phyloP scores from a whole-genome alignment of 176 grass and related monocot species.

The Rhipidocladum racemiflorum region DNA sequence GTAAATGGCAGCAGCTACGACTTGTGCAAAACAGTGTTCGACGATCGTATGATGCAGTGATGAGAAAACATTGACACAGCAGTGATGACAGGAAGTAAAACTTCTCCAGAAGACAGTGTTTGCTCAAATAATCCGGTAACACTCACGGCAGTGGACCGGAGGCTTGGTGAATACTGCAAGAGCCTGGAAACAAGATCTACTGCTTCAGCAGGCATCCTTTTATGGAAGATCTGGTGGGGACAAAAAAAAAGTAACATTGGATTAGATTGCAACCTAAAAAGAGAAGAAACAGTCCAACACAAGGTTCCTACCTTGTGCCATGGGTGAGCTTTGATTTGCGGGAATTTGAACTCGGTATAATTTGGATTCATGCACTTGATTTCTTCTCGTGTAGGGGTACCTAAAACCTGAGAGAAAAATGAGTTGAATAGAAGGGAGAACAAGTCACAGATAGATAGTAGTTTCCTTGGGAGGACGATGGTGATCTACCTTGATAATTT shows the following conservation, averaged over 20 bases:
- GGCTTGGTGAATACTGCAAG: slow-evolving; percentile 84
- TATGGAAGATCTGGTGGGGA: slow-evolving; percentile 70
- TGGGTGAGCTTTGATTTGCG: slow-evolving; percentile 91
- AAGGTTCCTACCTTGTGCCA: slow-evolving; percentile 79
- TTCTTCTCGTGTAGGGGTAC: slow-evolving; percentile 97
- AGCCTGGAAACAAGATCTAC: slow-evolving; percentile 94
- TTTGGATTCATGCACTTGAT: slow-evolving; percentile 98
- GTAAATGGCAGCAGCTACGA: neutral
- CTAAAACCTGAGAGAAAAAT: slow-evolving; percentile 49
- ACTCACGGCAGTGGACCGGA: slow-evolving; percentile 82
- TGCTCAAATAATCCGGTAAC: slow-evolving; percentile 10
- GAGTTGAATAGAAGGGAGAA: slow-evolving; percentile 20
- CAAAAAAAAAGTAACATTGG: slow-evolving; percentile 15
- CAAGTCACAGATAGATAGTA: neutral
- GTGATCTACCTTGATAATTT: slow-evolving; percentile 85
- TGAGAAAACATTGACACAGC: neutral
- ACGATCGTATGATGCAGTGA: neutral
- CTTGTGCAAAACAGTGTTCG: neutral
- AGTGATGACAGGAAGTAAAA: neutral
- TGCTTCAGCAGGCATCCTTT: slow-evolving; percentile 91
- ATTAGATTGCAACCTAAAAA: slow-evolving; percentile 31
- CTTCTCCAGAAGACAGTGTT: neutral
- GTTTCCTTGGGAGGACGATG: neutral
- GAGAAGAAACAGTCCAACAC: neutral
- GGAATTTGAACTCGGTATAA: slow-evolving; percentile 84